A percentile compares a stretch with the other conserved stretches of the same genome.
These are phyloP conservation scores for Houttuynia cordata DNA, from an alignment of 164 flowering plant genomes.

Conservation along the genomic window DNA sequence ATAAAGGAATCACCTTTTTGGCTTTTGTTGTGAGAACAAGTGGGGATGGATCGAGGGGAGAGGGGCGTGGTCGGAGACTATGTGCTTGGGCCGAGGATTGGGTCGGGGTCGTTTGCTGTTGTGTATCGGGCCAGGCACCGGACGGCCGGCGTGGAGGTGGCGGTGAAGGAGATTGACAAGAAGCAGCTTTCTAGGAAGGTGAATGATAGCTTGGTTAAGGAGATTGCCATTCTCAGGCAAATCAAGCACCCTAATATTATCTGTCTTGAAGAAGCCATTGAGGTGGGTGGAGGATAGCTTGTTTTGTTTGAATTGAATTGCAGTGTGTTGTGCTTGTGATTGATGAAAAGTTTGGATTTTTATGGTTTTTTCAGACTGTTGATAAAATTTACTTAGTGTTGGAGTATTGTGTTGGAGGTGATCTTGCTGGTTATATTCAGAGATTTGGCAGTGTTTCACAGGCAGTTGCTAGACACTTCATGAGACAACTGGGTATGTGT, in stretches of 20 bases:
- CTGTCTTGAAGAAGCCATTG: constrained; percentile 32
- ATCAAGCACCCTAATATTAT: constrained; percentile 42
- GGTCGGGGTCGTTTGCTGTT: constrained; percentile 51
- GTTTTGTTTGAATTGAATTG: not conserved
- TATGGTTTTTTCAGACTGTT: constrained; percentile 14
- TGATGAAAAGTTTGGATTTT: not conserved
- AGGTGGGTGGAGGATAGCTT: constrained; percentile 24
- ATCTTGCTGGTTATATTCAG: constrained; percentile 41
- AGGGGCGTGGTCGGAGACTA: constrained; percentile 35
- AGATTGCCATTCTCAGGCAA: constrained; percentile 36
- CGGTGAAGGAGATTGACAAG: constrained; percentile 45
- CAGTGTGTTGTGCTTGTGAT: not conserved
- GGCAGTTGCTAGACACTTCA: constrained; percentile 39
- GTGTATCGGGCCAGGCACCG: constrained; percentile 39
- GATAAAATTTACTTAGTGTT: constrained; percentile 39
- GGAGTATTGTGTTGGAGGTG: constrained; percentile 54
- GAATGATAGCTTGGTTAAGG: constrained; percentile 31
- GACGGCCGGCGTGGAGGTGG: constrained; percentile 24
- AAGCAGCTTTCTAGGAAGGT: constrained; percentile 27
- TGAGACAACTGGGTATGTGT: constrained; percentile 26
- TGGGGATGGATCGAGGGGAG: not conserved
- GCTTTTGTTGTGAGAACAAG: too few relatives aligned
- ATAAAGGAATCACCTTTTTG: too few relatives aligned
- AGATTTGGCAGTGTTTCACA: constrained; percentile 36
- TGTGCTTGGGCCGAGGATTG: constrained; percentile 36